Base-by-base conservation (phyloP, 164 flowering plant genomes). In the Santalum album region DNA sequence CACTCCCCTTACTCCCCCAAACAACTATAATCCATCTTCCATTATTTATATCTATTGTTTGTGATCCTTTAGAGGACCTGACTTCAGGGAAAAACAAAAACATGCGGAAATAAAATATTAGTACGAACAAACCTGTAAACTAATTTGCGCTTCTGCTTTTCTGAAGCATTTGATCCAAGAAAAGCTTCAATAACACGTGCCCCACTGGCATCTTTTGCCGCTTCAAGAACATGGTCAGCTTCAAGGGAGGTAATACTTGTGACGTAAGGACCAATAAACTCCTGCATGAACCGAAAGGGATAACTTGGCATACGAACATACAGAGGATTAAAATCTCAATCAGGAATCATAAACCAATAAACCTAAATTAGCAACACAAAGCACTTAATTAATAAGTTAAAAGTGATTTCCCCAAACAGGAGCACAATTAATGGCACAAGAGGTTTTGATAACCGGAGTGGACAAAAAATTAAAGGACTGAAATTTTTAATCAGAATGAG, bases 121-220 rank as follows among this genome's bases (percentile, higher is more conserved):
- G 25, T 42, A 15, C 36, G 55, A 1, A 63, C 87, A 68, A 78
- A 91, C 98, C 79, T 86, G 24, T 48, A 53, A 53, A 88, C 58
- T 35, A 91, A 56, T 72, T 75, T 84, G 55, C 74, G 77, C 65
- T 84, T 91, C 38, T 71, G 82, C 61, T 86, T 86, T 10, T 46
- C 65, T 53, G 89, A 69, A 57, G 74, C 81, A 62, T 69, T 66
- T 52, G 96, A 88, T 65, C 44, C 66, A 59, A 91, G 82, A 69
- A 86, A 91, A 50, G 92, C 79, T 72, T 91, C 98, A 58, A 91
- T 51, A 47, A 81, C 94, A 39, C 88, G 79, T 21, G 90, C 76
- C 43, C 96, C 98, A 9, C 83, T 72, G 16, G 79, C 57, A 68
- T 91, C 88, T 71, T 78, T 86, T 51, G 83, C 84, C 12, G 69